Evolutionary conservation across 805 yeast species (phyloP).

Genomic region (Lipomyces lipofer): DNA sequence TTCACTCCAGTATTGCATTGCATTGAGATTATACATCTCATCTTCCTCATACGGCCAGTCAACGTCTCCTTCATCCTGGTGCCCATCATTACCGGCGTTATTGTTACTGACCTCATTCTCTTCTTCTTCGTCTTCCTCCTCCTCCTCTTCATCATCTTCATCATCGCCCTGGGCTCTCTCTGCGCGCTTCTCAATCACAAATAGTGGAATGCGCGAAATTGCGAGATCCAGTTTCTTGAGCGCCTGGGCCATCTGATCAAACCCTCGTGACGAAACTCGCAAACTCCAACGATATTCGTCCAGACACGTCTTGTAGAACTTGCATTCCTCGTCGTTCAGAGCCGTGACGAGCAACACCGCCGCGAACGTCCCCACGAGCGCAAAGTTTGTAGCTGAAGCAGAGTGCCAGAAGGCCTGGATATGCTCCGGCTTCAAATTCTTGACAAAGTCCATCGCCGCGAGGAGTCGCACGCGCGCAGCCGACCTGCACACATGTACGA

Average conservation of each 20-base stretch:
- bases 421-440: slow-evolving; percentile 32
- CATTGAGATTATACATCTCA: slow-evolving; percentile 10
- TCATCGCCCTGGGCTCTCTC: not conserved
- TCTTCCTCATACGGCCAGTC: slow-evolving; percentile 13
- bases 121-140: slow-evolving; percentile 14
- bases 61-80: not conserved
- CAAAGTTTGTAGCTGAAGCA: slow-evolving; percentile 29
- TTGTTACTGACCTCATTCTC: slow-evolving; percentile 8
- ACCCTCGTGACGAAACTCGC: slow-evolving; percentile 71
- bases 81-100: not conserved
- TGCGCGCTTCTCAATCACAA: slow-evolving; percentile 18
- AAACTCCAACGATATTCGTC: slow-evolving; percentile 76
- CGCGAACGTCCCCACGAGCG: slow-evolving; percentile 39
- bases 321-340: slow-evolving; percentile 68
- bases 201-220: slow-evolving; percentile 65
- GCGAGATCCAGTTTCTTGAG: slow-evolving; percentile 69
- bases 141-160: slow-evolving; percentile 10
- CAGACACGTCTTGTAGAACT: slow-evolving; percentile 63
- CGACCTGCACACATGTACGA: slow-evolving; percentile 27
- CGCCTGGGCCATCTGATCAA: slow-evolving; percentile 77
- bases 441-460: slow-evolving; percentile 35
- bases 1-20: slow-evolving; percentile 22
- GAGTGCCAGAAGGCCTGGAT: slow-evolving; percentile 36
- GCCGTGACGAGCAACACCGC: slow-evolving; percentile 31
- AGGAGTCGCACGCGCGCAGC: slow-evolving; percentile 38